phyloP scores from a whole-genome alignment of 768 basidiomycete genomes.

The Obba rivulosa region DNA sequence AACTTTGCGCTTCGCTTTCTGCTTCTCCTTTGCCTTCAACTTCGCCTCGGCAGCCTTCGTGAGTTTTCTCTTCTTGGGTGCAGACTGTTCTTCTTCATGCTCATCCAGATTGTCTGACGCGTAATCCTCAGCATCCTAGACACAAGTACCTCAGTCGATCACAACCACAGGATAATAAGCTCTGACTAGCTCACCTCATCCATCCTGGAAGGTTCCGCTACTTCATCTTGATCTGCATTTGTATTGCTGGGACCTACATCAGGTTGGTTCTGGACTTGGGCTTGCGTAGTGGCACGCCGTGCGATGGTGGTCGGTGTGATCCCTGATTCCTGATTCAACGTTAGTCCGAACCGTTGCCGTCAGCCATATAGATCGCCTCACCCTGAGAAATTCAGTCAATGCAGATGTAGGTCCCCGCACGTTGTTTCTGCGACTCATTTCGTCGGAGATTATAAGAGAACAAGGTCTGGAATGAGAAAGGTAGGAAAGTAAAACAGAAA shows the following conservation, averaged over 20 bases:
- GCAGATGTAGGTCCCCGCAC: slow-evolving; percentile 82
- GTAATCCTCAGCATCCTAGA: slow-evolving; percentile 36
- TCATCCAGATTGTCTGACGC: slow-evolving; percentile 77
- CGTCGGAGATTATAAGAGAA: not conserved
- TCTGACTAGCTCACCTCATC: slow-evolving; percentile 9
- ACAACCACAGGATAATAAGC: slow-evolving; percentile 6
- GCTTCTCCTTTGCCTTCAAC: slow-evolving; percentile 39
- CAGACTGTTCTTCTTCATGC: slow-evolving; percentile 34
- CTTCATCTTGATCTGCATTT: slow-evolving; percentile 7
- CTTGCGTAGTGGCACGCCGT: slow-evolving; percentile 28
- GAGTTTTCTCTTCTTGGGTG: slow-evolving; percentile 52
- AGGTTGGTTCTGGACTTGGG: slow-evolving; percentile 16
- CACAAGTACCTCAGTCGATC: slow-evolving; percentile 1
- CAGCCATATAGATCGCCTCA: slow-evolving; percentile 23
- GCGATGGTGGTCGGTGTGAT: slow-evolving; percentile 41
- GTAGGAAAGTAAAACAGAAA: not conserved
- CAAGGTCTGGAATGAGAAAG: not conserved
- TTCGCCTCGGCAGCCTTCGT: slow-evolving; percentile 38
- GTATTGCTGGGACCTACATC: slow-evolving; percentile 30
- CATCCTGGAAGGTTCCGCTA: slow-evolving; percentile 16
- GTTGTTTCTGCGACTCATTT: slow-evolving; percentile 38
- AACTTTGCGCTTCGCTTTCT: slow-evolving; percentile 23
- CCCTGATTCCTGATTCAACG: slow-evolving; percentile 39
- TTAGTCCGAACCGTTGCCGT: not conserved
- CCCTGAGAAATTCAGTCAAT: slow-evolving; percentile 75